Evolutionary conservation across 345 rosid species (phyloP).

Genomic region (Linum lewisii): DNA sequence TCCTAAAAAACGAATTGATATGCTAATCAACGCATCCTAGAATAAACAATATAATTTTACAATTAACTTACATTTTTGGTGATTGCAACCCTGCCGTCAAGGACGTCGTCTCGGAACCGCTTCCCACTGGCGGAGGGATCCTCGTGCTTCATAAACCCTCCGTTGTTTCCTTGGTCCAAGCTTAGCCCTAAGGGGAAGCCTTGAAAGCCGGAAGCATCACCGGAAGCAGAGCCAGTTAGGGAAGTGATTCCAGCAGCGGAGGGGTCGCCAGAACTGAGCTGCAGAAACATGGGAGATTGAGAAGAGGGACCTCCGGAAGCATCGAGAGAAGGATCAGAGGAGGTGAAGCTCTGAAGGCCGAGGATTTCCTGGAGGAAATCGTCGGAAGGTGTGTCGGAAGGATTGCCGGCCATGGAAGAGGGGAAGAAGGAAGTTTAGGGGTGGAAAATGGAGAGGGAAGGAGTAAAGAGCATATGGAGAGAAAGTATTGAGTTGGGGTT

Average conservation of each 20-base stretch:
- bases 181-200: slow-evolving; percentile 84
- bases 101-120: slow-evolving; percentile 57
- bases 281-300: slow-evolving; percentile 73
- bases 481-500: too few species aligned
- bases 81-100: slow-evolving; percentile 50
- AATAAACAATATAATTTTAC: background rate
- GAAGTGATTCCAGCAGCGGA: slow-evolving; percentile 34
- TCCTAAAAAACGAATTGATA: slow-evolving; percentile 1
- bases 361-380: slow-evolving; percentile 94
- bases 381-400: slow-evolving; percentile 53
- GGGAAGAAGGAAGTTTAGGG: background rate
- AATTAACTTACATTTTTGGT: slow-evolving; percentile 59
- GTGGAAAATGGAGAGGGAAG: background rate
- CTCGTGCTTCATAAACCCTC: slow-evolving; percentile 61
- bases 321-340: slow-evolving; percentile 45
- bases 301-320: slow-evolving; percentile 28
- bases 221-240: background rate
- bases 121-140: slow-evolving; percentile 70
- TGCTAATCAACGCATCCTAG: background rate
- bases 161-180: slow-evolving; percentile 78
- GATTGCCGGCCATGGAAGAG: slow-evolving; percentile 65
- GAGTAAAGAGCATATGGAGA: too few species aligned
- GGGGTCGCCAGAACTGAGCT: slow-evolving; percentile 71
- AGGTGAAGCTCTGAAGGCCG: slow-evolving; percentile 55
- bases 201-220: slow-evolving; percentile 52